phyloP scores from a whole-genome alignment of 179 eudicot species.

The Beta macrorhiza region DNA sequence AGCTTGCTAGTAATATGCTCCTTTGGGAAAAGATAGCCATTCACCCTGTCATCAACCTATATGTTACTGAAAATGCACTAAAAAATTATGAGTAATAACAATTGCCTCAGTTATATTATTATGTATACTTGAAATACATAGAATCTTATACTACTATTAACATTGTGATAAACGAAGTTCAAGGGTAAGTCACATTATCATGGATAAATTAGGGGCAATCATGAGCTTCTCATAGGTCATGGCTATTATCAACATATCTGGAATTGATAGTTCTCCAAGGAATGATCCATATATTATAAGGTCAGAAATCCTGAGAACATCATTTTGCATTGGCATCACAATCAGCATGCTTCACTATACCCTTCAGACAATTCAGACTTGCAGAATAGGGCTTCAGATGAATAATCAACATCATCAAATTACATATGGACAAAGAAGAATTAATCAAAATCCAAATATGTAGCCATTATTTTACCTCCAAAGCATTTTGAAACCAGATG shows the following conservation, averaged over 20 bases:
- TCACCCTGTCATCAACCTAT: conserved; percentile 84
- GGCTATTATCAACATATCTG: conserved; percentile 68
- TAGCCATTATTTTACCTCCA: conserved; percentile 56
- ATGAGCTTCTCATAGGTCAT: conserved; percentile 82
- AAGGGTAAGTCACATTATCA: conserved; percentile 44
- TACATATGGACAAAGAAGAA: neutral
- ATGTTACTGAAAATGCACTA: conserved; percentile 35
- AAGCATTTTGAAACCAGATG: conserved; percentile 58
- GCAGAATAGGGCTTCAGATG: conserved; percentile 57
- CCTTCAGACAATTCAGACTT: conserved; percentile 58
- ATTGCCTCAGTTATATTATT: neutral
- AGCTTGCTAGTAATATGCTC: conserved; percentile 37
- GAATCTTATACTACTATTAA: neutral
- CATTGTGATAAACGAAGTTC: neutral
- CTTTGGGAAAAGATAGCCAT: conserved; percentile 75
- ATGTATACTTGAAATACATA: neutral
- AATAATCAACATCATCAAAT: conserved; percentile 21
- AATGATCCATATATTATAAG: conserved; percentile 85
- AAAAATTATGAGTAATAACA: conserved; percentile 18
- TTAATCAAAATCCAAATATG: neutral
- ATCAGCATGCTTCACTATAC: conserved; percentile 58
- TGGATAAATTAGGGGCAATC: conserved; percentile 67
- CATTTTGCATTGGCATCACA: conserved; percentile 47
- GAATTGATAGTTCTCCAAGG: conserved; percentile 74
- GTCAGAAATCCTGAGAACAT: conserved; percentile 46